A percentile compares a stretch with the other conserved stretches of the same genome.
Conservation (phyloP, 305 asterid species). For the Fraxinus greggii region DNA sequence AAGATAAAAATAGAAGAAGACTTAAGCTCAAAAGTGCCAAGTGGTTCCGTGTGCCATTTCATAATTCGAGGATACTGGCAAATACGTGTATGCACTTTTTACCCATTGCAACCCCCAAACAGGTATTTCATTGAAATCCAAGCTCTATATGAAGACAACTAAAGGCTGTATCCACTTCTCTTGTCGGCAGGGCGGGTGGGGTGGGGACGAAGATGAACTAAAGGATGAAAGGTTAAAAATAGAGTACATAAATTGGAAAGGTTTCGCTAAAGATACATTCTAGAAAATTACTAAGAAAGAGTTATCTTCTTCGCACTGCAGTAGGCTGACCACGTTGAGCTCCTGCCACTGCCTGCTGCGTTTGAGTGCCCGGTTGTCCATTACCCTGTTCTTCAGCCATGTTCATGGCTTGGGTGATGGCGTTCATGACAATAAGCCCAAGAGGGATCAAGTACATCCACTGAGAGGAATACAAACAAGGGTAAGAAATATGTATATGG, state of each 20-base stretch:
- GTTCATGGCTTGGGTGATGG: constrained; percentile 94
- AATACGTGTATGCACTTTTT: not conserved
- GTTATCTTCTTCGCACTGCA: constrained; percentile 83
- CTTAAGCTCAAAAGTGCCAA: not conserved
- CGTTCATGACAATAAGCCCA: constrained; percentile 88
- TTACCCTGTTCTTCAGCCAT: constrained; percentile 74
- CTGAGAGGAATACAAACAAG: constrained; percentile 34
- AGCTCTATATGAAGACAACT: not conserved
- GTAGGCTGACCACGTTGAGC: constrained; percentile 61
- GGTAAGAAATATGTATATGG: not conserved
- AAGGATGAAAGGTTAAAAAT: not conserved
- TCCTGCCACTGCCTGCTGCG: constrained; percentile 52
- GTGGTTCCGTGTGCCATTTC: not conserved
- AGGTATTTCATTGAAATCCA: not conserved
- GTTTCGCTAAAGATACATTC: constrained; percentile 25
- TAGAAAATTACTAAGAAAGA: not conserved
- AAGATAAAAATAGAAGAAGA: not conserved
- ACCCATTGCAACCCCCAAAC: not conserved
- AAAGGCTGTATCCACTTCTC: not conserved
- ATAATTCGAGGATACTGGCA: not conserved
- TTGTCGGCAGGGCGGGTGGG: not conserved
- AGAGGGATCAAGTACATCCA: constrained; percentile 98
- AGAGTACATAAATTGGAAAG: constrained; percentile 5
- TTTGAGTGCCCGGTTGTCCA: constrained; percentile 65
- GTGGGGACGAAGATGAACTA: not conserved